These are phyloP conservation scores for Colletotrichum gloeosporioides DNA, from an alignment of 2,329 filamentous ascomycete genomes.

Conservation along the genomic window DNA sequence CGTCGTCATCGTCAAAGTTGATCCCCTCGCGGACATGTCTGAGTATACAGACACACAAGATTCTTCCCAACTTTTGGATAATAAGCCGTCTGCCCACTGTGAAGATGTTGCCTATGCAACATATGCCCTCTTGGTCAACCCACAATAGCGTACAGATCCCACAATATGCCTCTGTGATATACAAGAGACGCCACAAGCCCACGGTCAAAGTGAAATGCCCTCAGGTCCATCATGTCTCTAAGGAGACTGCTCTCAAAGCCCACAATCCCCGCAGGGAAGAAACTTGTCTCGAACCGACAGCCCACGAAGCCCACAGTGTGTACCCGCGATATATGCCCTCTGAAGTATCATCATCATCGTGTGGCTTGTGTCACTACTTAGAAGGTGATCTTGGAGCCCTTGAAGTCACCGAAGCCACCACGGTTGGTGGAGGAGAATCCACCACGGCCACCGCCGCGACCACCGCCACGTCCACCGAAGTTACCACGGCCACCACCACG, in stretches of 20 bases:
- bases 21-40: constrained; percentile 32
- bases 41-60: constrained; percentile 25
- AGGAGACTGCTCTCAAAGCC: constrained; percentile 58
- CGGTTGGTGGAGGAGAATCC: constrained; percentile 51
- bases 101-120: constrained; percentile 24
- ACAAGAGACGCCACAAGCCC: constrained; percentile 32
- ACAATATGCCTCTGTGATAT: constrained; percentile 1
- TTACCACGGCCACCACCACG: constrained; percentile 47
- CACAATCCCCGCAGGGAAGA: constrained; percentile 44
- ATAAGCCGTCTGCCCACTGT: constrained; percentile 27
- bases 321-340: constrained; percentile 50
- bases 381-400: constrained; percentile 82
- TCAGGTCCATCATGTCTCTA: constrained; percentile 58
- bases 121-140: constrained; percentile 34
- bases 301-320: constrained; percentile 59
- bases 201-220: constrained; percentile 49
- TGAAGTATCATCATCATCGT: constrained; percentile 36
- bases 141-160: constrained; percentile 24
- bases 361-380: constrained; percentile 39
- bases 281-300: constrained; percentile 57
- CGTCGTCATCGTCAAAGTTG: constrained; percentile 32
- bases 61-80: constrained; percentile 35
- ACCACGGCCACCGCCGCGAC: constrained; percentile 59
- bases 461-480: constrained; percentile 56
- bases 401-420: constrained; percentile 49